Base-by-base conservation (phyloP, 805 yeast genomes). In the Hanseniaspora lachancei region DNA sequence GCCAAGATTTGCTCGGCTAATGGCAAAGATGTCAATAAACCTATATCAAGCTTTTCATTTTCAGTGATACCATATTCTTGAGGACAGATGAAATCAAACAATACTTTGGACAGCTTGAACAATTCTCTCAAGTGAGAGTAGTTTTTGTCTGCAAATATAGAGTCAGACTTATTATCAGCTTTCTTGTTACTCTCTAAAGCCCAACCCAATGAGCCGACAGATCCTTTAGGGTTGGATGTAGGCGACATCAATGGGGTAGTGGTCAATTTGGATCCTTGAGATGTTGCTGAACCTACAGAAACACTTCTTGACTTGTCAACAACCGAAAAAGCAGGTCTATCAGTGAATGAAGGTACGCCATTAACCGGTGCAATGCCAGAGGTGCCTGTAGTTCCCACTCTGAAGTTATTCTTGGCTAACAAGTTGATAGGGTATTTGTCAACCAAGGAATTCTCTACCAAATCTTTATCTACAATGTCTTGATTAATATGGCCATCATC, bases 21-120 rank as follows among this genome's bases (percentile, higher is more conserved):
- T 1, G 99, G 99, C 63, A 93, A 75, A 2, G 96, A 87, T 0
- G 99, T 93, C 62, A 93, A 73, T 57, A 93, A 73, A 5, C 99
- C 99, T 71, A 93, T 93, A 66, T 93, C 99, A 58, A 93, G 76
- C 66, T 93, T 93, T 68, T 93, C 98, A 63, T 84, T 83, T 64
- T 89, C 95, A 60, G 89, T 88, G 62, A 93, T 93, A 60, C 99
- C 99, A 66, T 93, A 93, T 66, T 93, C 99, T 68, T 93, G 97
- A 10, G 99, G 99, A 70, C 97, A 93, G 49, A 93, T 89, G 65
- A 91, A 93, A 70, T 93, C 99, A 72, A 93, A 93, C 59, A 93
- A 71, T 7, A 93, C 96, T 68, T 93, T 95, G 0, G 96, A 86
- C 56, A 93, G 74, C 60, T 91, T 76, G 67, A 89, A 93, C 53